Evolutionary conservation across 257 asterid species (phyloP).

Genomic region (Ophiorrhiza pumila): DNA sequence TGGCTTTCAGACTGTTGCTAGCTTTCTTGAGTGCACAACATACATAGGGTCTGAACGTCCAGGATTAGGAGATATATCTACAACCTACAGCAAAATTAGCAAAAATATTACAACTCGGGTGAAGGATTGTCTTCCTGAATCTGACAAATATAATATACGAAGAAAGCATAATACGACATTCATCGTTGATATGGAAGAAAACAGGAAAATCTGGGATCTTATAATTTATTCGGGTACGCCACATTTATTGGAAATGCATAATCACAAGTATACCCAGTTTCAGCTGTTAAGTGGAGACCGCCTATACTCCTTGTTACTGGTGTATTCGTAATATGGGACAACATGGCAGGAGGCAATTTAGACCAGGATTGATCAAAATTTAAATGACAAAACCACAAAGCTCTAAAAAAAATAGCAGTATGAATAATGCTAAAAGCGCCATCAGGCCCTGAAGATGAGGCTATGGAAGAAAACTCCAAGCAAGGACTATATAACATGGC

Average conservation of each 20-base stretch:
- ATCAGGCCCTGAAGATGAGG: no score
- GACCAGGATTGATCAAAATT: no score
- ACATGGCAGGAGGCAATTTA: background rate
- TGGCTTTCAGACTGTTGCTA: slow-evolving; percentile 44
- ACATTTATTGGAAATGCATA: background rate
- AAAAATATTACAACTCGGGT: background rate
- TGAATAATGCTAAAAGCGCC: background rate
- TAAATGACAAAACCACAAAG: background rate
- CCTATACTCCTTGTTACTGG: background rate
- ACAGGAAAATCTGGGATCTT: background rate
- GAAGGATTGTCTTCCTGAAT: background rate
- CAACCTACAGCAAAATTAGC: slow-evolving; percentile 43
- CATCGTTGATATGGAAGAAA: background rate
- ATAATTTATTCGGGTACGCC: no score
- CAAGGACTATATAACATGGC: background rate
- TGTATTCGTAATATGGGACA: background rate
- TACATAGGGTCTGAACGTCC: slow-evolving; percentile 93
- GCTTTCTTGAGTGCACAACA: slow-evolving; percentile 72
- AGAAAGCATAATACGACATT: background rate
- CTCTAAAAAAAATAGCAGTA: background rate
- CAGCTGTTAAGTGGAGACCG: background rate
- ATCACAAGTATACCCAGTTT: background rate
- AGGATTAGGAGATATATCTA: slow-evolving; percentile 88
- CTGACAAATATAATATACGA: background rate
- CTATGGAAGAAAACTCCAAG: background rate